Conservation (phyloP, 2,329 filamentous ascomycete genomes). For the Ophiostoma montium region DNA sequence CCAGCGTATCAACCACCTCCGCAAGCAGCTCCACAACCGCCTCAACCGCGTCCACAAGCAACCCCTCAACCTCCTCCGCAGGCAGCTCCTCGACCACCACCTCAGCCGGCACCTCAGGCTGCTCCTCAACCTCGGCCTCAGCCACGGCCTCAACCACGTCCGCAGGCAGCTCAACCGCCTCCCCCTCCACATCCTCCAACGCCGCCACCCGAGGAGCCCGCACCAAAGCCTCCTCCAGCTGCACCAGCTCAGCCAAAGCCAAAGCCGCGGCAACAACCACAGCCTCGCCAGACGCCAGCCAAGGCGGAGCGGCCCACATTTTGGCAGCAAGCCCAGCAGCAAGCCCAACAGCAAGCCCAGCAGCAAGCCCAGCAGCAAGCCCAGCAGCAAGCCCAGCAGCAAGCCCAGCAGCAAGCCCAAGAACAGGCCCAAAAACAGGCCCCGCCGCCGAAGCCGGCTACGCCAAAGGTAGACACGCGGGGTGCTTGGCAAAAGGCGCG, state of each 20-base stretch:
- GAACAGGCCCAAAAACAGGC: slow-evolving; percentile 7
- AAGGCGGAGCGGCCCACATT: slow-evolving; percentile 16
- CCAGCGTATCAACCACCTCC: not conserved
- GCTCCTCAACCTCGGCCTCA: not conserved
- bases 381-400: not conserved
- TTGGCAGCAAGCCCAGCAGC: not conserved
- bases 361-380: slow-evolving; percentile 9
- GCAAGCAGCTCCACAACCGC: slow-evolving; percentile 7
- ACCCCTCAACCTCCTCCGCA: not conserved
- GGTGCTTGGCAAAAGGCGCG: slow-evolving; percentile 54
- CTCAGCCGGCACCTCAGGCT: not conserved
- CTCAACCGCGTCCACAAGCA: slow-evolving; percentile 1
- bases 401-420: slow-evolving; percentile 13
- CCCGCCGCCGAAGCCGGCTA: slow-evolving; percentile 9
- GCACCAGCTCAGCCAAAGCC: not conserved
- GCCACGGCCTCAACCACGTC: slow-evolving; percentile 1
- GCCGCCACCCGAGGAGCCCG: not conserved
- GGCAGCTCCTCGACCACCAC: not conserved
- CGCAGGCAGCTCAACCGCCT: not conserved
- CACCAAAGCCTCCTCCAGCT: slow-evolving; percentile 2
- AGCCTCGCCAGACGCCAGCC: slow-evolving; percentile 5
- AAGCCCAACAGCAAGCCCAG: slow-evolving; percentile 13
- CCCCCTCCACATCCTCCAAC: slow-evolving; percentile 7
- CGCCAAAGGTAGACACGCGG: slow-evolving; percentile 25
- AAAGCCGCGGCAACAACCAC: not conserved